Conservation (phyloP, 345 rosid species). For the Arabis alpina region DNA sequence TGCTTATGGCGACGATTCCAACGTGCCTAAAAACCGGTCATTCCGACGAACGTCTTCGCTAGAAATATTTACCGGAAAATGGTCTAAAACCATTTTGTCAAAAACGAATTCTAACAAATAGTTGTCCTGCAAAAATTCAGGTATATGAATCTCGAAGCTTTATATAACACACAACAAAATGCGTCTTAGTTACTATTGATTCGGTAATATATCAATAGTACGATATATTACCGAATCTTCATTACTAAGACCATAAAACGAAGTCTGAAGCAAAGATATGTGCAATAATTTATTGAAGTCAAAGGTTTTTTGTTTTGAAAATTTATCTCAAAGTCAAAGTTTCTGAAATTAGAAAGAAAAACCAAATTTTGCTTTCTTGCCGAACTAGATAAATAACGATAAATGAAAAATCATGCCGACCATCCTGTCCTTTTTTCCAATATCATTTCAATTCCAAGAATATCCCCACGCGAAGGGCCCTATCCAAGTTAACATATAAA, state of each 20-base stretch:
- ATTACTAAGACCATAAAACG: neutral
- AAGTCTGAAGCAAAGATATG: conserved; percentile 11
- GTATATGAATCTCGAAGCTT: conserved; percentile 10
- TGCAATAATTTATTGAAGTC: conserved; percentile 14
- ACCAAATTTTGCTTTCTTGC: conserved; percentile 27
- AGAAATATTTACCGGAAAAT: too few relatives aligned
- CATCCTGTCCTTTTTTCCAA: conserved; percentile 19
- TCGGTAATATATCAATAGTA: neutral
- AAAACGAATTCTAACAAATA: too few relatives aligned
- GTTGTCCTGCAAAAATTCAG: neutral
- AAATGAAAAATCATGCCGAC: conserved; percentile 39
- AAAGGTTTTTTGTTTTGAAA: conserved; percentile 2
- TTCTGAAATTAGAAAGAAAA: conserved; percentile 39
- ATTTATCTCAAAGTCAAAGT: conserved; percentile 24
- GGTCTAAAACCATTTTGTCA: too few relatives aligned
- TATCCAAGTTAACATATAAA: neutral
- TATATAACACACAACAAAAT: neutral
- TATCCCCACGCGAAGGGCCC: conserved; percentile 9
- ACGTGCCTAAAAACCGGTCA: too few relatives aligned
- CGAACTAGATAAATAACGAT: conserved; percentile 18
- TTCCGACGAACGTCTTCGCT: too few relatives aligned
- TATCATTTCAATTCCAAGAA: neutral
- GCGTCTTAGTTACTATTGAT: conserved; percentile 2
- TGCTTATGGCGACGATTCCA: too few relatives aligned
- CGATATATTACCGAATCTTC: conserved; percentile 17